phyloP scores from a whole-genome alignment of 2,329 filamentous ascomycete species.

The Botryotinia convoluta region DNA sequence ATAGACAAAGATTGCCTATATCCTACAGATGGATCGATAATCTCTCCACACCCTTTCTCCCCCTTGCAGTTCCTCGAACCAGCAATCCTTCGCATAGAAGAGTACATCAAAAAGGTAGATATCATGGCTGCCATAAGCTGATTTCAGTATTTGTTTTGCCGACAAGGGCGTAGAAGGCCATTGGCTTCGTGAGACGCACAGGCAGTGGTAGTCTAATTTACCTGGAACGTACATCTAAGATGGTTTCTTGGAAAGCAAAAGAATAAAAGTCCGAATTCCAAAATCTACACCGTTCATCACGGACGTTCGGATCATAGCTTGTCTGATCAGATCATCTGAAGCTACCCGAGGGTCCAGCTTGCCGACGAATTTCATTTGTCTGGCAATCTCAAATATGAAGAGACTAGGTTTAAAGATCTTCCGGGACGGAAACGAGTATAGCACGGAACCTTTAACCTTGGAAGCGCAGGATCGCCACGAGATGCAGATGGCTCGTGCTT shows the following conservation, averaged over 20 bases:
- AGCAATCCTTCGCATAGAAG: not conserved
- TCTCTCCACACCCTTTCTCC: not conserved
- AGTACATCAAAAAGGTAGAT: not conserved
- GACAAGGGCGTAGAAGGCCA: not conserved
- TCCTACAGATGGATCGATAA: not conserved
- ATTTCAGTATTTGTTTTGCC: not conserved
- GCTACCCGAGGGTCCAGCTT: not conserved
- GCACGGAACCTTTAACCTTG: conserved; percentile 8
- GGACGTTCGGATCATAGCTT: not conserved
- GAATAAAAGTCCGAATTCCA: not conserved
- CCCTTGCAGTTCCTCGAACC: not conserved
- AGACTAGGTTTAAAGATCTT: conserved; percentile 13
- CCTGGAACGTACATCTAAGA: not conserved
- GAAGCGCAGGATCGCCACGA: conserved; percentile 13
- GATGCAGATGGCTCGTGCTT: conserved; percentile 19
- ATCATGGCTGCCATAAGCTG: not conserved
- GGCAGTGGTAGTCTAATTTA: not conserved
- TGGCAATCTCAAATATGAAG: not conserved
- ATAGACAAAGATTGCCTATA: not conserved
- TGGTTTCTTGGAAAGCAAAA: not conserved
- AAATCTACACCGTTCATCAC: not conserved
- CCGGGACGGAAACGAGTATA: conserved; percentile 10
- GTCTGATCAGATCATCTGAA: not conserved
- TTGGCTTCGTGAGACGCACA: not conserved
- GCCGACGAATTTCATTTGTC: not conserved